A percentile compares a stretch with the other conserved stretches of the same genome.
These are phyloP conservation scores for Sugiyamaella sp. DNA, from an alignment of 1,139 yeast genomes.

Conservation along the genomic window DNA sequence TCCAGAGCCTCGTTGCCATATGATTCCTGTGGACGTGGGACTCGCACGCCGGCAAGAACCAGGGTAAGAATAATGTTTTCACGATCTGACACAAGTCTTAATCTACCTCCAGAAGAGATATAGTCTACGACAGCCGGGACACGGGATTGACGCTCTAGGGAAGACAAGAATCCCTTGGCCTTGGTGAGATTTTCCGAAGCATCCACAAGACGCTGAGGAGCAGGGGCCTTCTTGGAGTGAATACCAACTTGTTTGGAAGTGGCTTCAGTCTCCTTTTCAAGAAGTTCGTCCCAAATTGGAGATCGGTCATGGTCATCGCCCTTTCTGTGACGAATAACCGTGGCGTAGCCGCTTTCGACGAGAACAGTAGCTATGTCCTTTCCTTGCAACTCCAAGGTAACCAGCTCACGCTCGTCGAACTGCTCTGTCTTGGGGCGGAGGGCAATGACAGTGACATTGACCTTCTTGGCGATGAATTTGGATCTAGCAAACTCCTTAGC, in stretches of 20 bases:
- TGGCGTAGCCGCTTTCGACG: slow-evolving; percentile 68
- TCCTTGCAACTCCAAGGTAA: slow-evolving; percentile 55
- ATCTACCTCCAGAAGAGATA: slow-evolving; percentile 67
- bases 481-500: slow-evolving; percentile 76
- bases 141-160: slow-evolving; percentile 66
- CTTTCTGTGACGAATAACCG: slow-evolving; percentile 78
- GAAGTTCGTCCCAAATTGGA: slow-evolving; percentile 72
- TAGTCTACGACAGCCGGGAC: slow-evolving; percentile 73
- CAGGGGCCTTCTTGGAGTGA: slow-evolving; percentile 55
- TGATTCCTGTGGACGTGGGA: slow-evolving; percentile 51
- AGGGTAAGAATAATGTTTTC: slow-evolving; percentile 72
- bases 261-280: slow-evolving; percentile 71
- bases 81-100: slow-evolving; percentile 66
- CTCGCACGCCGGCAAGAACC: slow-evolving; percentile 70
- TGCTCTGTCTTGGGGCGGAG: slow-evolving; percentile 65
- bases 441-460: slow-evolving; percentile 63
- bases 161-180: slow-evolving; percentile 73
- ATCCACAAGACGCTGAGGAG: slow-evolving; percentile 68
- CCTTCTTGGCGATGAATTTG: slow-evolving; percentile 69
- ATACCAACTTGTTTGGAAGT: slow-evolving; percentile 62
- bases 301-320: slow-evolving; percentile 73
- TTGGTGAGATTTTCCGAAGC: slow-evolving; percentile 75
- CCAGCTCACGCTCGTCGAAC: slow-evolving; percentile 67
- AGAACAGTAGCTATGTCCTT: slow-evolving; percentile 64
- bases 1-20: slow-evolving; percentile 57